A percentile compares a stretch with the other conserved stretches of the same genome.
Conservation (phyloP, 1,284 basidiomycete genomes). For the Wolfiporia cocos region DNA sequence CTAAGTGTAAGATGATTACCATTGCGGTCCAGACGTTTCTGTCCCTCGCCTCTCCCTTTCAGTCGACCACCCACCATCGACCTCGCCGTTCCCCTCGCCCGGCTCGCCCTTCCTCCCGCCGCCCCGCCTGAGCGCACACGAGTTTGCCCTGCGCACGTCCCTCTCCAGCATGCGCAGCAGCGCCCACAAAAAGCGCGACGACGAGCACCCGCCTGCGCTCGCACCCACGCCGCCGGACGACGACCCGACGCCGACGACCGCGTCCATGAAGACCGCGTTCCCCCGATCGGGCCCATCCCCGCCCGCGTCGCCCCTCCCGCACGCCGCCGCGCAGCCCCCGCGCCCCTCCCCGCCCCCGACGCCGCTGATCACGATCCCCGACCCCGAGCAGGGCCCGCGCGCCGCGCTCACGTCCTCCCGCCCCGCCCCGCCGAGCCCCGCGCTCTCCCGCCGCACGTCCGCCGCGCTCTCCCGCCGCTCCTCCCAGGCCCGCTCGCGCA, state of each 20-base stretch:
- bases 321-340: constrained; percentile 12
- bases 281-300: constrained; percentile 12
- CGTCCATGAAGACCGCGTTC: constrained; percentile 8
- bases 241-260: constrained; percentile 19
- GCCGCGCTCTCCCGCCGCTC: constrained; percentile 32
- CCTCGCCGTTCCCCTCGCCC: constrained; percentile 63
- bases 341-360: constrained; percentile 9
- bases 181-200: constrained; percentile 18
- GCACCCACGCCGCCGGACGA: no score
- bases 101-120: constrained; percentile 62
- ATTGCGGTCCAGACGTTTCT: constrained; percentile 21
- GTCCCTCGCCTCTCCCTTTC: constrained; percentile 37
- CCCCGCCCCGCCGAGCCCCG: constrained; percentile 62
- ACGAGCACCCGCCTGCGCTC: constrained; percentile 8
- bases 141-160: constrained; percentile 49
- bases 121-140: constrained; percentile 54
- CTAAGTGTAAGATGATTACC: constrained; percentile 1
- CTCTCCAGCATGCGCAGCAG: constrained; percentile 27
- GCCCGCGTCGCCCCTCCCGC: constrained; percentile 16
- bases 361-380: constrained; percentile 11
- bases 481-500: no score
- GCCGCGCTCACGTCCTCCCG: constrained; percentile 46
- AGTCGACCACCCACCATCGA: constrained; percentile 36
- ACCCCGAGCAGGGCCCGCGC: constrained; percentile 13
- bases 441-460: constrained; percentile 49